Conservation (phyloP, 2,329 filamentous ascomycete genomes). For the Huntiella savannae region DNA sequence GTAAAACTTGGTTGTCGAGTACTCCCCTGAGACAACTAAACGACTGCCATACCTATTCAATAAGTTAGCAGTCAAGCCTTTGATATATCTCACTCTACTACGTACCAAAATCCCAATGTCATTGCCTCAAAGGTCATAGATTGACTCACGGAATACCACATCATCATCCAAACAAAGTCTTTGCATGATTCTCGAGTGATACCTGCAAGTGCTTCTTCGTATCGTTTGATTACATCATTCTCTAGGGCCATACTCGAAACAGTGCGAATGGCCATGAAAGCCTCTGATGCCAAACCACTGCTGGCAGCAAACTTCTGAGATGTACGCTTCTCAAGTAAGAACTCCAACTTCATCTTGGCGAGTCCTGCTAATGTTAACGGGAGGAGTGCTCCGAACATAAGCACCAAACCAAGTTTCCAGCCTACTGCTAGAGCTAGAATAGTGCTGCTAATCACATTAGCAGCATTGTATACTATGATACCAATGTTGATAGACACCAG, state of each 20-base stretch:
- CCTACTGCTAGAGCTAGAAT: constrained; percentile 27
- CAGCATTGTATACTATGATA: constrained; percentile 26
- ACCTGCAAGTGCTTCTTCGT: constrained; percentile 17
- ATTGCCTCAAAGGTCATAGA: constrained; percentile 22
- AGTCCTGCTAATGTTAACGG: constrained; percentile 27
- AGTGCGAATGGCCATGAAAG: constrained; percentile 29
- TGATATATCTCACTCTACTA: background rate
- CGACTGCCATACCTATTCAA: constrained; percentile 21
- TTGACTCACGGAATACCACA: constrained; percentile 24
- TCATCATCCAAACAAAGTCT: constrained; percentile 21
- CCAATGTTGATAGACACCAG: constrained; percentile 29
- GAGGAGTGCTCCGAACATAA: constrained; percentile 27
- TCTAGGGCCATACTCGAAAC: constrained; percentile 30
- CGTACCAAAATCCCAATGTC: constrained; percentile 23
- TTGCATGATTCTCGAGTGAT: constrained; percentile 17
- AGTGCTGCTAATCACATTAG: constrained; percentile 27
- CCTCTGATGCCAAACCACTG: constrained; percentile 30
- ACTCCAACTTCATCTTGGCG: constrained; percentile 29
- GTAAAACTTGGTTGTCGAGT: constrained; percentile 28
- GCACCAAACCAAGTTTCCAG: constrained; percentile 31
- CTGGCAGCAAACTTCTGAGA: constrained; percentile 26
- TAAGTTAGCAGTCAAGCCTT: background rate
- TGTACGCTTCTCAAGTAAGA: constrained; percentile 26
- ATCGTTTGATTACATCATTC: constrained; percentile 21
- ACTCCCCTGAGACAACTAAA: constrained; percentile 26